Evolutionary conservation across 768 basidiomycete genomes (phyloP), one percentile per base, ranked within the genome.

Genomic region (Russula vinacea): DNA sequence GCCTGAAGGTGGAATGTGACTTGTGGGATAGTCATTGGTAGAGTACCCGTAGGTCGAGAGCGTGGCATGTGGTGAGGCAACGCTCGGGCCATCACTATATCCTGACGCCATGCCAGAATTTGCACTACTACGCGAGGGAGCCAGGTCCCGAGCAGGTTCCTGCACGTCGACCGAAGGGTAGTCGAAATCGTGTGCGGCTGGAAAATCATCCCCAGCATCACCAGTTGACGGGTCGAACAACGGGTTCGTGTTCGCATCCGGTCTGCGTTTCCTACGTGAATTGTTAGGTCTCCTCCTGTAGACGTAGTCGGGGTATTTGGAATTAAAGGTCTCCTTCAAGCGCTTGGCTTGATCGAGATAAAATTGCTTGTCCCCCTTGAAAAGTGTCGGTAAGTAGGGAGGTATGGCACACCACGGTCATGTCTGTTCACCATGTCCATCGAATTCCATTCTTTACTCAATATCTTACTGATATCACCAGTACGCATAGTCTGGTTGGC

Each of bases 401-500:
- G 42, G 52, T 47, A 50, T 53, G 39, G 52, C 47, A 50, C 51
- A 58, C 62, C 26, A 51, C 58, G 53, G 51, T 35, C 50, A 62
- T 40, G 52, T 58, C 50, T 51, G 77, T 80, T 78, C 70, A 89
- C 92, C 77, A 86, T 75, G 47, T 78, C 78, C 91, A 94, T 93
- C 39, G 81, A 74, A 65, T 84, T 89, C 92, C 92, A 94, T 76
- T 94, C 92, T 64, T 86, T 88, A 76, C 86, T 88, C 66, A 94
- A 78, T 59, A 94, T 85, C 76, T 94, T 94, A 78, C 87, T 89
- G 59, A 94, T 91, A 71, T 94, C 92, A 17, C 92, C 92, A 0
- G 92, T 94, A 45, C 92, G 86, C 89, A 94, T 88, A 51, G 89
- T 84, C 73, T 92, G 90, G 73, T 94, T 89, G 67, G 89, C 88